A percentile compares a stretch with the other conserved stretches of the same genome.
phyloP scores from a whole-genome alignment of 108 stramenopile genomes.

The Pseudonitzschia pungens region DNA sequence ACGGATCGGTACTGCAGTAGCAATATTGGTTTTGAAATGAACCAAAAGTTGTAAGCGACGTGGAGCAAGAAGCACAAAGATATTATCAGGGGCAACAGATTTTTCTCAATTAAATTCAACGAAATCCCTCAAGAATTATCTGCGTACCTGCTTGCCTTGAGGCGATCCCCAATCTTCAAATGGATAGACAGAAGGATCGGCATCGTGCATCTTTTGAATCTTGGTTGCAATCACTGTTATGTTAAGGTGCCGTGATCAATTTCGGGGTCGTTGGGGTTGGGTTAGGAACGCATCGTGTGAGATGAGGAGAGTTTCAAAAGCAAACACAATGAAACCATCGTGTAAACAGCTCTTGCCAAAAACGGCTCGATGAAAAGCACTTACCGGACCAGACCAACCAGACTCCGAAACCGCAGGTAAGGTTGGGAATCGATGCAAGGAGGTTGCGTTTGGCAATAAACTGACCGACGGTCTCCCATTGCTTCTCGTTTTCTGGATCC shows the following conservation, averaged over 20 bases:
- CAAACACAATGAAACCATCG: neutral
- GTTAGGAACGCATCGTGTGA: neutral
- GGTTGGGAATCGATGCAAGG: constrained; percentile 32
- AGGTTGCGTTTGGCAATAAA: constrained; percentile 30
- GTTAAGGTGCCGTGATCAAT: too few species aligned
- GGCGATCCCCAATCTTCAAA: constrained; percentile 34
- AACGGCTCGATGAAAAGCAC: neutral
- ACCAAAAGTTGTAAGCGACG: neutral
- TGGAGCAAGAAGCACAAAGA: neutral
- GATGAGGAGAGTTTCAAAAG: neutral
- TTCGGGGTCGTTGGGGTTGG: neutral
- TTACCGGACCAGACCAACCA: constrained; percentile 40
- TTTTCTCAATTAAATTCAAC: too few species aligned
- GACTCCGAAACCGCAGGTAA: constrained; percentile 35
- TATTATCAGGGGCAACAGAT: too few species aligned
- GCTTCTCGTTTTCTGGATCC: constrained; percentile 15
- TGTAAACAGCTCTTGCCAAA: too few species aligned
- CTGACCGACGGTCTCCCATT: constrained; percentile 20
- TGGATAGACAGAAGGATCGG: constrained; percentile 25
- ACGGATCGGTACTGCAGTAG: constrained; percentile 21
- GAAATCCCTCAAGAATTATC: neutral
- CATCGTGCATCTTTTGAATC: constrained; percentile 42
- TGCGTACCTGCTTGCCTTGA: constrained; percentile 16
- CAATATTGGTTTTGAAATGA: neutral
- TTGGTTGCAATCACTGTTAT: constrained; percentile 27